A percentile compares a stretch with the other conserved stretches of the same genome.
These are phyloP conservation scores for Prunus yedoensis DNA, from an alignment of 331 rosid genomes.

Conservation along the genomic window DNA sequence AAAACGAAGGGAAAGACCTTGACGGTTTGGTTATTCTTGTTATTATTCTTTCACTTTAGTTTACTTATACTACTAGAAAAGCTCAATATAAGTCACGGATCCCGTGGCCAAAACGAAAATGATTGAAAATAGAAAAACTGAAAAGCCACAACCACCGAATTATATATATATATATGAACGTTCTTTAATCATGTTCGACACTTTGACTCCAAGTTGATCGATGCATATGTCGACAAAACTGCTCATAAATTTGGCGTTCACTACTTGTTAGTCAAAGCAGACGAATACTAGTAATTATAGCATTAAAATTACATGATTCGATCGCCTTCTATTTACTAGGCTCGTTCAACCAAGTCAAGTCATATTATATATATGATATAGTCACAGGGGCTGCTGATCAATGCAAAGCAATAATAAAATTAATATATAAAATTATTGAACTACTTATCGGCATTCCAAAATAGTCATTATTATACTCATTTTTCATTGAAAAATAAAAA, in stretches of 20 bases:
- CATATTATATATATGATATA: background rate
- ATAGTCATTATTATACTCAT: too few relatives aligned
- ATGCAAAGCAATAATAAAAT: background rate
- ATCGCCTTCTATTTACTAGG: background rate
- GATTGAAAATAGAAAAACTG: background rate
- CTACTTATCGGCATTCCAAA: too few relatives aligned
- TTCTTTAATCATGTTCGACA: too few relatives aligned
- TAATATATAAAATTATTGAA: background rate
- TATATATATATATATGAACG: too few relatives aligned
- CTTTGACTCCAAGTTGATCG: background rate
- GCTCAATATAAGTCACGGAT: too few relatives aligned
- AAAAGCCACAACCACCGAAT: background rate
- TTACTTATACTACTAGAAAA: too few relatives aligned
- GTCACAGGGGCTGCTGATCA: background rate
- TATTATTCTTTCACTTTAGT: too few relatives aligned
- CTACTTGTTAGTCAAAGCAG: background rate
- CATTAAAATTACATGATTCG: background rate
- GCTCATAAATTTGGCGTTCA: background rate
- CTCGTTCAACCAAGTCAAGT: background rate
- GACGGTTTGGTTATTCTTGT: too few relatives aligned
- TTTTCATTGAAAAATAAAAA: too few relatives aligned
- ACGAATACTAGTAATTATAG: too few relatives aligned
- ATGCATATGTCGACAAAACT: background rate
- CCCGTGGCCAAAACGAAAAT: too few relatives aligned
- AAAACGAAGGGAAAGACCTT: too few relatives aligned